Evolutionary conservation across 495 filamentous ascomycete genomes (phyloP).

Genomic region (Xanthoparmelia taractica): DNA sequence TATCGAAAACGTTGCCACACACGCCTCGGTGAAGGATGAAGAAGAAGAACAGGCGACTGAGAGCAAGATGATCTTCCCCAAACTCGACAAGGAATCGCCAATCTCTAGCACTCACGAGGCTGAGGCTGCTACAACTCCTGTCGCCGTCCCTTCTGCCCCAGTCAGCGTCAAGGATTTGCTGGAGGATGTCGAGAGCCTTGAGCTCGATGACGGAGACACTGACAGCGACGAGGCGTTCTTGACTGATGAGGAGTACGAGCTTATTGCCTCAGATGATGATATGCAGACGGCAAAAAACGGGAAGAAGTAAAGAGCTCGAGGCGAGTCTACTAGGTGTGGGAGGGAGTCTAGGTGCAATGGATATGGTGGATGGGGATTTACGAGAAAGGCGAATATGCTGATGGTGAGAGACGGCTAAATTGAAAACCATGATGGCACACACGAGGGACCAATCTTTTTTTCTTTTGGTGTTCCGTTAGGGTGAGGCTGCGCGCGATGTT

Average conservation of each 20-base stretch:
- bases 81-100: conserved; percentile 90
- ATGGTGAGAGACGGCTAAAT: conserved; percentile 9
- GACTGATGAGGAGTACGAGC: conserved; percentile 96
- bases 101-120: conserved; percentile 66
- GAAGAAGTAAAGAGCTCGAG: conserved; percentile 16
- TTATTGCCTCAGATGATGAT: conserved; percentile 93
- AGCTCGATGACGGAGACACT: conserved; percentile 49
- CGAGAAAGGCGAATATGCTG: background rate
- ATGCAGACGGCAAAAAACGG: conserved; percentile 41
- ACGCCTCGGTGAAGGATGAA: conserved; percentile 27
- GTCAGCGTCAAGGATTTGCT: conserved; percentile 46
- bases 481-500: conserved; percentile 3
- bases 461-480: conserved; percentile 8
- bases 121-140: conserved; percentile 26
- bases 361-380: background rate
- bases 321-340: background rate
- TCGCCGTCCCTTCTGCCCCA: conserved; percentile 27
- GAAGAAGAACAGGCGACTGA: conserved; percentile 29
- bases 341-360: background rate
- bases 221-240: conserved; percentile 61
- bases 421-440: conserved; percentile 5
- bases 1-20: conserved; percentile 26
- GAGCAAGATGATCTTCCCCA: conserved; percentile 93
- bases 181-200: conserved; percentile 62
- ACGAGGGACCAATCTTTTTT: background rate